These are phyloP conservation scores for Hypoxylon sp. DNA, from an alignment of 2,329 filamentous ascomycete genomes.

Conservation along the genomic window DNA sequence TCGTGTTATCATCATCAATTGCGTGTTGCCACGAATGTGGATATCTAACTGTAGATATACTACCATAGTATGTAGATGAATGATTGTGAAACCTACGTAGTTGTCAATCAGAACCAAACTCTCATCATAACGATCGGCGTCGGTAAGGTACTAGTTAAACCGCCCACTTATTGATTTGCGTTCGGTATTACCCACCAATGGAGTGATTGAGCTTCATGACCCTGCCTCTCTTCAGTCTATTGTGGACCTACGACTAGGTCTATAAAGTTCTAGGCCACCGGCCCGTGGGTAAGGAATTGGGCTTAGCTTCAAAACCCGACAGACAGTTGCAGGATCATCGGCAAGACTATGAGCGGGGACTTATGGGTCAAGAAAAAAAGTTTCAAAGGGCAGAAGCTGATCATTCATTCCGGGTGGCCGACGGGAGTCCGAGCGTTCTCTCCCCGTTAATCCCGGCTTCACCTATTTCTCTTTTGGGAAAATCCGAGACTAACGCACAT, in stretches of 20 bases:
- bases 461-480: constrained; percentile 7
- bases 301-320: constrained; percentile 1
- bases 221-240: constrained; percentile 4
- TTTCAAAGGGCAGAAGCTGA: constrained; percentile 13
- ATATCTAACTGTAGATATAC: constrained; percentile 1
- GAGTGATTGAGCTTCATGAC: background rate
- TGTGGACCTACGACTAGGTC: constrained; percentile 19
- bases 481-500: constrained; percentile 7
- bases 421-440: constrained; percentile 30
- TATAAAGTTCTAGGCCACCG: constrained; percentile 35
- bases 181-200: constrained; percentile 25
- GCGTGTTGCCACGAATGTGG: constrained; percentile 25
- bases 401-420: constrained; percentile 15
- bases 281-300: constrained; percentile 21
- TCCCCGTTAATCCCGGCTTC: constrained; percentile 17
- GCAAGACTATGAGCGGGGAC: constrained; percentile 8
- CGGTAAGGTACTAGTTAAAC: constrained; percentile 3
- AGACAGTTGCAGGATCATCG: constrained; percentile 5
- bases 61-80: no score
- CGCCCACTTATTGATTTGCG: constrained; percentile 4
- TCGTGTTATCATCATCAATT: constrained; percentile 16
- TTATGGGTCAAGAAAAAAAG: background rate
- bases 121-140: constrained; percentile 26
- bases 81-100: background rate
- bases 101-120: constrained; percentile 20